A percentile compares a stretch with the other conserved stretches of the same genome.
Evolutionary conservation across 495 filamentous ascomycete species (phyloP).

Genomic region (Oidiodendron maius): DNA sequence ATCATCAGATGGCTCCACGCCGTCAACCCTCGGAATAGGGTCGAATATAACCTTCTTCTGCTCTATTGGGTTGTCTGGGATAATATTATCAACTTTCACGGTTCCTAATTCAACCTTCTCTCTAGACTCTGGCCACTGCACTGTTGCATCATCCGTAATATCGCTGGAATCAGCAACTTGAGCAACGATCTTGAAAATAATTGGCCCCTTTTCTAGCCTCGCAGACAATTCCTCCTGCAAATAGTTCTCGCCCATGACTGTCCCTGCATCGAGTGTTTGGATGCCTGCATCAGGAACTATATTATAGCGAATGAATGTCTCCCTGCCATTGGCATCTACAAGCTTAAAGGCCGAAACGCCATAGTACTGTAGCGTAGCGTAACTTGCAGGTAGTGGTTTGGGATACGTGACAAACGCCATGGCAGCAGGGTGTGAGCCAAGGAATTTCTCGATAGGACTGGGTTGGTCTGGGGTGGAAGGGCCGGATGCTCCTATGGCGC

Average conservation of each 20-base stretch:
- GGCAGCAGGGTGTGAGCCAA: constrained; percentile 36
- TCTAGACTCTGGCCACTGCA: constrained; percentile 43
- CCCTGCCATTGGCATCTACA: constrained; percentile 31
- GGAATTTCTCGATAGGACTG: constrained; percentile 30
- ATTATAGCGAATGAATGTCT: constrained; percentile 38
- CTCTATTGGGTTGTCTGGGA: constrained; percentile 31
- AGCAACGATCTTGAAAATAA: constrained; percentile 38
- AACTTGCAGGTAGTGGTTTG: constrained; percentile 42
- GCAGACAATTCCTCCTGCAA: constrained; percentile 35
- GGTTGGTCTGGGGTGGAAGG: constrained; percentile 13
- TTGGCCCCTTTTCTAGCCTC: constrained; percentile 24
- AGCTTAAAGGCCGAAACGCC: constrained; percentile 47
- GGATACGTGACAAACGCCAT: constrained; percentile 36
- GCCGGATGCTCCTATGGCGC: constrained; percentile 20
- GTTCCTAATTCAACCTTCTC: constrained; percentile 42
- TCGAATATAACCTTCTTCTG: constrained; percentile 49
- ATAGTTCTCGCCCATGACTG: constrained; percentile 30
- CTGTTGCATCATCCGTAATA: constrained; percentile 40
- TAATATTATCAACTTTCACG: constrained; percentile 31
- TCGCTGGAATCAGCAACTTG: constrained; percentile 46
- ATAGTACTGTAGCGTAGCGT: constrained; percentile 38
- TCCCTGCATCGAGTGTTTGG: constrained; percentile 28
- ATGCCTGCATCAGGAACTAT: constrained; percentile 35
- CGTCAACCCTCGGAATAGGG: constrained; percentile 47
- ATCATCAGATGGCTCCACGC: constrained; percentile 42